Conservation (phyloP, 2,329 filamentous ascomycete species). For the Neofusicoccum cordaticola region DNA sequence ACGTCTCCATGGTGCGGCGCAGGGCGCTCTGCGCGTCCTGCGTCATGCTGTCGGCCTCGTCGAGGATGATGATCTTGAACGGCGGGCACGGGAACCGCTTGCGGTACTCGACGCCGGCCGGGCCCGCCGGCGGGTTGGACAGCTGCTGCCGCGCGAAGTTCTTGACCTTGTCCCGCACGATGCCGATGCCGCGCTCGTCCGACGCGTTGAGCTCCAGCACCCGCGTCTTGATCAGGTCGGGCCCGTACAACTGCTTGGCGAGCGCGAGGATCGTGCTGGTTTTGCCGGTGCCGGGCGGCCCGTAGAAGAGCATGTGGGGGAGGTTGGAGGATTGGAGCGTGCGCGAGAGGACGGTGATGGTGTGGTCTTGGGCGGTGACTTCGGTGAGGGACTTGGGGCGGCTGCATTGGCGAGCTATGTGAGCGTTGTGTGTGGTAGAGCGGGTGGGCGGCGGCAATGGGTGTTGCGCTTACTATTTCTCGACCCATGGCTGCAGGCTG, state of each 20-base stretch:
- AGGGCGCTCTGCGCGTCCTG: conserved; percentile 94
- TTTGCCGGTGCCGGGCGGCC: conserved; percentile 94
- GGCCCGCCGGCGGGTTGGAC: conserved; percentile 69
- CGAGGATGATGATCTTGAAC: conserved; percentile 98
- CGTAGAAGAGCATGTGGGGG: conserved; percentile 99
- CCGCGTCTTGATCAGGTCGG: conserved; percentile 84
- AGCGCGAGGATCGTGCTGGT: conserved; percentile 96
- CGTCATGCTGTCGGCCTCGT: conserved; percentile 98
- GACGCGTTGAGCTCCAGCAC: conserved; percentile 99
- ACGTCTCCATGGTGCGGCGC: conserved; percentile 96
- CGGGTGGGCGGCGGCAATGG: not conserved
- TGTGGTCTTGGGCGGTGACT: conserved; percentile 97
- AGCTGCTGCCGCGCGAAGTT: conserved; percentile 96
- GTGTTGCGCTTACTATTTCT: conserved; percentile 76
- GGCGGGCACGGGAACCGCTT: conserved; percentile 86
- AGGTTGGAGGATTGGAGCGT: conserved; percentile 96
- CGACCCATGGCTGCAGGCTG: conserved; percentile 88
- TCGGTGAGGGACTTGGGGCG: conserved; percentile 91
- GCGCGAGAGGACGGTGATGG: conserved; percentile 84
- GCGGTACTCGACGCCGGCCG: conserved; percentile 59
- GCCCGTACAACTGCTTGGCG: conserved; percentile 95
- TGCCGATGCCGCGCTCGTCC: conserved; percentile 94
- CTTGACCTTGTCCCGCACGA: conserved; percentile 97
- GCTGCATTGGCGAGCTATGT: conserved; percentile 50
- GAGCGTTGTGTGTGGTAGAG: not conserved